Evolutionary conservation across 768 basidiomycete species (phyloP), one percentile per base, ranked within the genome.

Genomic region (Phlebiopsis flavidoalba): DNA sequence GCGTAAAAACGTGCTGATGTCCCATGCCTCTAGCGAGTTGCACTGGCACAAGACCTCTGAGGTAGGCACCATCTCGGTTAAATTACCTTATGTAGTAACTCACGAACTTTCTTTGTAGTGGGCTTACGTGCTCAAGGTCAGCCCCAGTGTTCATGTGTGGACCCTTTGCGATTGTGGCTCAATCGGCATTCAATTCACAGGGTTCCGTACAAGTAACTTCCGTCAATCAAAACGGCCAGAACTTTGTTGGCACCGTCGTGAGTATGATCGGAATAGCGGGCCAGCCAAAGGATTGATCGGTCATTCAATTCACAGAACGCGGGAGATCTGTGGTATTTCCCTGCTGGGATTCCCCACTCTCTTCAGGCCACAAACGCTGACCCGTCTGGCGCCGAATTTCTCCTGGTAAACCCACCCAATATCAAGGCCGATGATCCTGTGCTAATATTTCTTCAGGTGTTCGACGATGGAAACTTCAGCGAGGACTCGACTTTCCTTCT

Each of bases 161-260:
- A 15, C 5, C 35, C 35, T 24, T 54, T 11, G 35, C 15, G 14
- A 40, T 70, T 60, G 26, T 31, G 26, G 26, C 22, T 57, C 60
- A 45, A 4, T 24, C 14, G 3, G 22, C 40, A 17, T 17, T 12
- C 40, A 12, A 43, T 19, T 56, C 19, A 10, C 24, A 63, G 61
- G 63, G 63, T 2, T 59, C 63, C 21, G 63, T 64, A 8, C 63
- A 64, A 59, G 54, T 64, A 19, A 56, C 61, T 14, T 68, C 82
- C 8, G 76, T 84, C 15, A 78, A 84, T 62, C 35, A 73, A 7
- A 63, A 79, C 10, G 83, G 83, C 7, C 75, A 73, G 54, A 83
- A 82, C 70, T 84, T 74, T 60, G 69, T 83, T 33, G 76, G 77
- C 26, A 83, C 77, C 45, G 78, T 83, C 37, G 81, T 82, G 73